These are phyloP conservation scores for Ilyonectria mors-panacis DNA, from an alignment of 2,329 filamentous ascomycete species.

Conservation along the genomic window DNA sequence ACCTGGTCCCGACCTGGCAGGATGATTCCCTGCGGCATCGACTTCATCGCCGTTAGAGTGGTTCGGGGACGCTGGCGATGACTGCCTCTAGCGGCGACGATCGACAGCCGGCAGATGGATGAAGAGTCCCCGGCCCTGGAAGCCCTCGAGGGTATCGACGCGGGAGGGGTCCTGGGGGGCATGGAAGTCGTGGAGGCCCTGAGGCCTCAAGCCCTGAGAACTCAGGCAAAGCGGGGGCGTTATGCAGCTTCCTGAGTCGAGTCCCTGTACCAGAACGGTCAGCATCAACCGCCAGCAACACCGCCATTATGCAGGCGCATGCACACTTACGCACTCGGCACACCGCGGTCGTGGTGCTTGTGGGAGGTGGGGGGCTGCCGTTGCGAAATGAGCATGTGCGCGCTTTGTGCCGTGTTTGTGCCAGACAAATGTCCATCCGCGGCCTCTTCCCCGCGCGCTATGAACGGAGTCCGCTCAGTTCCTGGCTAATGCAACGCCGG, in stretches of 20 bases:
- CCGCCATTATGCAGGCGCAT: constrained; percentile 32
- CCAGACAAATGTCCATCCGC: constrained; percentile 26
- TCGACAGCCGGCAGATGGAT: constrained; percentile 40
- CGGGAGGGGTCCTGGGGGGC: constrained; percentile 22
- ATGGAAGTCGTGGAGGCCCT: constrained; percentile 22
- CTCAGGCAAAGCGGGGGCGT: constrained; percentile 33
- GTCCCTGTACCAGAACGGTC: constrained; percentile 10
- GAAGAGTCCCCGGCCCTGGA: constrained; percentile 23
- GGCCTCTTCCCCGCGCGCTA: constrained; percentile 37
- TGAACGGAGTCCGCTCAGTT: constrained; percentile 41
- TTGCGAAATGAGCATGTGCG: constrained; percentile 44
- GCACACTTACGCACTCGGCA: constrained; percentile 12
- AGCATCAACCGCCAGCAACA: constrained; percentile 27
- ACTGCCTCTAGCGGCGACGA: constrained; percentile 37
- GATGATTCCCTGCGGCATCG: constrained; percentile 17
- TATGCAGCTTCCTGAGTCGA: constrained; percentile 36
- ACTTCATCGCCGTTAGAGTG: constrained; percentile 23
- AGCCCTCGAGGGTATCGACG: constrained; percentile 22
- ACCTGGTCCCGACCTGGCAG: constrained; percentile 33
- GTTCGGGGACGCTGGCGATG: constrained; percentile 30
- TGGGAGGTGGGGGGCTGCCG: constrained; percentile 45
- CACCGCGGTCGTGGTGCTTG: constrained; percentile 27
- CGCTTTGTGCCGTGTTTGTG: constrained; percentile 47
- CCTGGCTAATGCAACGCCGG: constrained; percentile 50
- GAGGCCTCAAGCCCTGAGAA: constrained; percentile 25